Evolutionary conservation across 2,329 filamentous ascomycete species (phyloP).

Genomic region (Ascochyta pisi): DNA sequence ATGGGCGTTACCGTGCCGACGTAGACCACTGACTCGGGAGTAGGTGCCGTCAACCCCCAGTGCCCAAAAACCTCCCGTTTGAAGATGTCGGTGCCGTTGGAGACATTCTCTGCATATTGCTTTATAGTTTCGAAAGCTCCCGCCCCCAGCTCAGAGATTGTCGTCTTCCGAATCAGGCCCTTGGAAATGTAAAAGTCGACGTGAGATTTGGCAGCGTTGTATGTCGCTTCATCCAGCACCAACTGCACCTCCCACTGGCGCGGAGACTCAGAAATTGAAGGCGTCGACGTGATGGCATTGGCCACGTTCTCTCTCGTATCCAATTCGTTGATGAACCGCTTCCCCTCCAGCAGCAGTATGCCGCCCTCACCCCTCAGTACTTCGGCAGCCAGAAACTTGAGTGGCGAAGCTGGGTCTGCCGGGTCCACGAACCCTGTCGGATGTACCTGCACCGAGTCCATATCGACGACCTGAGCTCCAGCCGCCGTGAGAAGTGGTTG

Average conservation of each 20-base stretch:
- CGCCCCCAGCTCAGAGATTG: constrained; percentile 57
- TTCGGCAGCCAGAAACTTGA: constrained; percentile 71
- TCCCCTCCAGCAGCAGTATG: constrained; percentile 60
- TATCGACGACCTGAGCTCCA: constrained; percentile 54
- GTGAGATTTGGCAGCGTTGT: constrained; percentile 61
- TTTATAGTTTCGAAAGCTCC: constrained; percentile 54
- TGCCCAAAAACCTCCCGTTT: constrained; percentile 61
- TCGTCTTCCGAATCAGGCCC: constrained; percentile 64
- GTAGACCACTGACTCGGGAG: constrained; percentile 61
- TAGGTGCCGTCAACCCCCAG: constrained; percentile 60
- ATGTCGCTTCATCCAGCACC: constrained; percentile 66
- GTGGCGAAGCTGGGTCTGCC: constrained; percentile 50
- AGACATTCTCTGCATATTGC: constrained; percentile 57
- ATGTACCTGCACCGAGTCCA: constrained; percentile 66
- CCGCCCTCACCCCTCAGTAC: constrained; percentile 69
- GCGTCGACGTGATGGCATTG: constrained; percentile 52
- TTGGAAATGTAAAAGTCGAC: constrained; percentile 70
- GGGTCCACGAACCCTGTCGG: constrained; percentile 70
- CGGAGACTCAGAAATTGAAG: constrained; percentile 10
- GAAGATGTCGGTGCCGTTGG: constrained; percentile 52
- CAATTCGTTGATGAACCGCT: constrained; percentile 68
- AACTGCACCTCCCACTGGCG: constrained; percentile 66
- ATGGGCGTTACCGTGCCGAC: constrained; percentile 68
- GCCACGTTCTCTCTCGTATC: constrained; percentile 66
- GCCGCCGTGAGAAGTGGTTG: constrained; percentile 54